phyloP scores from a whole-genome alignment of 2,329 filamentous ascomycete species.

The Pseudocercospora cruenta region DNA sequence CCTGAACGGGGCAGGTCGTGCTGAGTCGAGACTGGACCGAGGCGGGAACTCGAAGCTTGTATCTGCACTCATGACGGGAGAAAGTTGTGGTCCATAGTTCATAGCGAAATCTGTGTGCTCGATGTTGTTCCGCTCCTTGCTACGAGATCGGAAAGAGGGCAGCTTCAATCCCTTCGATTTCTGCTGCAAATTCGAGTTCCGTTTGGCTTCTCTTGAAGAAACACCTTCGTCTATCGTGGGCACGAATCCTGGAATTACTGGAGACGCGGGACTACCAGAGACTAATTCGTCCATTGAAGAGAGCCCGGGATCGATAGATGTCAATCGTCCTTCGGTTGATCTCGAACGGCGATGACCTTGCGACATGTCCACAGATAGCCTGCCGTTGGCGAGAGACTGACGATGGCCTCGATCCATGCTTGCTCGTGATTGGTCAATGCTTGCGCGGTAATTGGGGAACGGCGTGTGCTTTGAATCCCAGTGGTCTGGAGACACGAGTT shows the following conservation, averaged over 20 bases:
- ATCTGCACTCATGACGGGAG: constrained; percentile 22
- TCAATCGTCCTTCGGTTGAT: constrained; percentile 29
- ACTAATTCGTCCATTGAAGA: constrained; percentile 22
- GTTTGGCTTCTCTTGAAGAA: constrained; percentile 29
- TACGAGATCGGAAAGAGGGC: constrained; percentile 46
- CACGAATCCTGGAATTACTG: constrained; percentile 30
- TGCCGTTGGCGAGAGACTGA: constrained; percentile 23
- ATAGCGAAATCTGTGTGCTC: constrained; percentile 38
- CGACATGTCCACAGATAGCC: constrained; percentile 27
- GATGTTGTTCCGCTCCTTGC: constrained; percentile 37
- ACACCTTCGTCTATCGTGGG: constrained; percentile 32
- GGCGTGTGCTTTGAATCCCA: constrained; percentile 38
- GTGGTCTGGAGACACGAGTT: constrained; percentile 47
- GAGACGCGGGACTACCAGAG: constrained; percentile 21
- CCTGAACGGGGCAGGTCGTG: constrained; percentile 35
- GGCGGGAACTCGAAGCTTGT: constrained; percentile 21
- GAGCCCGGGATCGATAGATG: constrained; percentile 17
- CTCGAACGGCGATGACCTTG: constrained; percentile 24
- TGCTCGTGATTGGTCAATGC: constrained; percentile 9
- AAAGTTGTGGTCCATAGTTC: constrained; percentile 16
- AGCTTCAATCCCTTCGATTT: constrained; percentile 40
- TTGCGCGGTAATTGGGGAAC: constrained; percentile 25
- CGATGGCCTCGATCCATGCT: constrained; percentile 6
- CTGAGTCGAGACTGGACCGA: constrained; percentile 43
- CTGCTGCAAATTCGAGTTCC: constrained; percentile 32